Conservation (phyloP, 169 alveolate species). For the Perkinsus olseni region DNA sequence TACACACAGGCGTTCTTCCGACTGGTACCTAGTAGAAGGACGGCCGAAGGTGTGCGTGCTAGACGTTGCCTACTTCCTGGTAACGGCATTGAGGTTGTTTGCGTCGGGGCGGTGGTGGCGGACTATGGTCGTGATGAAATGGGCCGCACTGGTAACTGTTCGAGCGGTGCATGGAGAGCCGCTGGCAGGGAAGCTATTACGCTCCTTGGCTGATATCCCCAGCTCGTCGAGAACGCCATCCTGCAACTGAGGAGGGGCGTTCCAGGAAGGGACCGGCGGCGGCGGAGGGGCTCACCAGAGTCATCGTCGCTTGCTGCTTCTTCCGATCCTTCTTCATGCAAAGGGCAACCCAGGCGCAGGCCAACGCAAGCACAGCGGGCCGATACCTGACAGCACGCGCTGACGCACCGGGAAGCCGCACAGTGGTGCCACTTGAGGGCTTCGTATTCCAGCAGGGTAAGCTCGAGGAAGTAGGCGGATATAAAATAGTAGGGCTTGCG, state of each 20-base stretch:
- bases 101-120: not conserved
- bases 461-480: not conserved
- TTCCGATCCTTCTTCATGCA: not conserved
- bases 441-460: not conserved
- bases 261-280: too few species aligned
- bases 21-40: not conserved
- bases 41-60: not conserved
- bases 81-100: not conserved
- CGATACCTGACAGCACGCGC: not conserved
- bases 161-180: not conserved
- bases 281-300: not conserved
- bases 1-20: not conserved
- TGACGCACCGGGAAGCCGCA: not conserved
- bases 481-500: not conserved
- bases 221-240: not conserved
- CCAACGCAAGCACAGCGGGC: not conserved
- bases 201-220: not conserved
- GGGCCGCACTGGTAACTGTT: not conserved
- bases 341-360: not conserved
- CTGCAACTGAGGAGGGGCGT: not conserved
- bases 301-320: not conserved
- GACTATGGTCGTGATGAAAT: not conserved
- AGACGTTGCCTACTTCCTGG: not conserved
- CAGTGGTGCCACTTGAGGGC: not conserved
- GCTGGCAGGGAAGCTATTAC: not conserved